Evolutionary conservation across 176 grass and related monocot genomes (phyloP), one percentile per base, ranked within the genome.

Genomic region (Chloris gayana): DNA sequence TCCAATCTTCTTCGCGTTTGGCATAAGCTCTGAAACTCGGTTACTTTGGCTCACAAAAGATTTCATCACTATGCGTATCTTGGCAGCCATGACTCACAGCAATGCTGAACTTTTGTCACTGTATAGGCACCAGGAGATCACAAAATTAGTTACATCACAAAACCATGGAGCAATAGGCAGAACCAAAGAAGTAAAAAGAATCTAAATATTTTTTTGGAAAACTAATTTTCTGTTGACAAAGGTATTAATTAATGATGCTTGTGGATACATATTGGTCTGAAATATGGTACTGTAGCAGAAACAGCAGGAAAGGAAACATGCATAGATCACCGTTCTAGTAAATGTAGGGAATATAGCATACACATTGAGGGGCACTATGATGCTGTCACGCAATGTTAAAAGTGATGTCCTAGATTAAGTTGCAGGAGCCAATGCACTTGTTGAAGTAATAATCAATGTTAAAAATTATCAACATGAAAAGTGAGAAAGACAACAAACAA

Each of bases 31-130:
- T 42, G 61, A 32, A 31, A 92, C 17, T 46, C 80, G 59, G 75
- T 92, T 82, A 44, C 68, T 86, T 71, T 83, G 83, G 75, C 77
- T 87, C 29, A 4, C 64, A 53, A 92, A 86, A 83, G 87, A 89
- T 76, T 88, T 88, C 46, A 92, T 72, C 67, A 89, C 77, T 39
- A 92, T 85, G 9, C 80, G 80, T 83, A 92, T 89, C 42, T 92
- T 89, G 18, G 87, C 50, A 21, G 76, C 73, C 89, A 75, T 84
- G 33, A 29, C 64, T 64, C 26, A 42, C 50, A 47, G 29, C 66
- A 51, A 8, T n/a, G 6, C n/a, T 5, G 0, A 62, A 61, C 24
- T 17, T 44, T 44, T 38, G 9, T 63, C 65, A 50, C 53, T 15
- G 65, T 45, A 62, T 70, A 2, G n/a, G n/a, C 49, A 68, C 62